Evolutionary conservation across 2,329 filamentous ascomycete genomes (phyloP).

Genomic region (Cladophialophora exuberans): DNA sequence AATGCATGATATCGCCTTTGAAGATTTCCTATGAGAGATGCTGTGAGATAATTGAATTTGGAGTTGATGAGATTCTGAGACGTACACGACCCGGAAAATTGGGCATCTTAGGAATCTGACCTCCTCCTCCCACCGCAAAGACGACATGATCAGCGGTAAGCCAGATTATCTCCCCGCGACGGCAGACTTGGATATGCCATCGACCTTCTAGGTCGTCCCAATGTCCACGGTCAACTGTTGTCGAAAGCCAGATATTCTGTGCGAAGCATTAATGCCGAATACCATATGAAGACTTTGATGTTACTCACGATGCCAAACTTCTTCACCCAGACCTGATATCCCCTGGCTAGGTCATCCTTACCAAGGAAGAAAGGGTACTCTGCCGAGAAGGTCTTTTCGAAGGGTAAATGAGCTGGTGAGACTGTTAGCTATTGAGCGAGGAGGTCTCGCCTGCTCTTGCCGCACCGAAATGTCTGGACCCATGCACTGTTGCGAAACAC

Average conservation of each 20-base stretch:
- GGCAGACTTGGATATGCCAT: not conserved
- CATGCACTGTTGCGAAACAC: not conserved
- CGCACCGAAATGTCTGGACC: not conserved
- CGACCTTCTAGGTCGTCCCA: not conserved
- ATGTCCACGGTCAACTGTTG: not conserved
- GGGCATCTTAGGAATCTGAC: not conserved
- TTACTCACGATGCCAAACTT: not conserved
- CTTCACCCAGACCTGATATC: not conserved
- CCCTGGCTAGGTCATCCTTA: slow-evolving; percentile 12
- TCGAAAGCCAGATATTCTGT: not conserved
- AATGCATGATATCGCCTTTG: not conserved
- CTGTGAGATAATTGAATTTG: slow-evolving; percentile 1
- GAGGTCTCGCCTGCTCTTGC: too few relatives aligned
- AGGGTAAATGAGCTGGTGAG: not conserved
- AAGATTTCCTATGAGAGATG: not conserved
- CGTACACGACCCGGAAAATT: not conserved
- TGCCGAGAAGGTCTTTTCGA: not conserved
- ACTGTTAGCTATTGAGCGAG: too few relatives aligned
- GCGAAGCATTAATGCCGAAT: too few relatives aligned
- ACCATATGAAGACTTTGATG: too few relatives aligned
- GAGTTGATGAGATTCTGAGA: not conserved
- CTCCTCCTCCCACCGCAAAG: not conserved
- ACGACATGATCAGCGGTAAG: not conserved
- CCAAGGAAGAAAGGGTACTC: not conserved
- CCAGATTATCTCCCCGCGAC: not conserved